Percentiles rank a stretch among this genome's conserved stretches.
phyloP scores from a whole-genome alignment of 495 filamentous ascomycete species.

The Rhypophila decipiens region DNA sequence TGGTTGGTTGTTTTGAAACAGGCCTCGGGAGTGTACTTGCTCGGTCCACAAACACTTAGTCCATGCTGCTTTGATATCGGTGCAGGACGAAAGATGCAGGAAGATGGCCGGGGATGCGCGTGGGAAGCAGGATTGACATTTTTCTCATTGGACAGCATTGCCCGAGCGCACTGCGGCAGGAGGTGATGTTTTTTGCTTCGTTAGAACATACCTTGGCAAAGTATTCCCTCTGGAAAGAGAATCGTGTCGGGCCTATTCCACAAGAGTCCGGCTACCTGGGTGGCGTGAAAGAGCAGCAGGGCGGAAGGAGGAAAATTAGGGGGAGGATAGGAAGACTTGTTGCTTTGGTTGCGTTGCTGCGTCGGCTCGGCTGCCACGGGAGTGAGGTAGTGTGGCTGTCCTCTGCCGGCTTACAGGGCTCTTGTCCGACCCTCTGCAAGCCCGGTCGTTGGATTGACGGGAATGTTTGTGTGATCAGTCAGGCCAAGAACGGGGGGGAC shows the following conservation, averaged over 20 bases:
- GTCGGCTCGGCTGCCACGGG: too few species aligned
- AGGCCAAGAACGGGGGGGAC: neutral
- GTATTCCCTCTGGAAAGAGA: too few species aligned
- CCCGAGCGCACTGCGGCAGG: too few species aligned
- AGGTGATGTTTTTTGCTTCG: too few species aligned
- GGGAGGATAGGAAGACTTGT: too few species aligned
- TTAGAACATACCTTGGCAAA: constrained; percentile 6
- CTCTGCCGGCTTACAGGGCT: neutral
- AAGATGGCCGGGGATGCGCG: neutral
- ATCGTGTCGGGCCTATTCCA: neutral
- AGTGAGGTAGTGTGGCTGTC: constrained; percentile 2
- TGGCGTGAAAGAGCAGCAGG: neutral
- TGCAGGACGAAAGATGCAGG: neutral
- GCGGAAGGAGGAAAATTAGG: too few species aligned
- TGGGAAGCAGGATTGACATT: neutral
- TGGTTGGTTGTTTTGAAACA: too few species aligned
- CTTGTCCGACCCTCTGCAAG: neutral
- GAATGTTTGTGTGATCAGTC: constrained; percentile 13
- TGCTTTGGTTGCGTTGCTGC: too few species aligned
- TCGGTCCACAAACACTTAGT: neutral
- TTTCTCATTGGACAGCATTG: too few species aligned
- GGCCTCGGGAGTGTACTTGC: neutral
- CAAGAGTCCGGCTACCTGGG: neutral
- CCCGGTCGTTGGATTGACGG: constrained; percentile 3
- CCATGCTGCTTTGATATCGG: neutral